Evolutionary conservation across 805 yeast genomes (phyloP), one percentile per base, ranked within the genome.

Genomic region (Monosporozyma yasuniensis): DNA sequence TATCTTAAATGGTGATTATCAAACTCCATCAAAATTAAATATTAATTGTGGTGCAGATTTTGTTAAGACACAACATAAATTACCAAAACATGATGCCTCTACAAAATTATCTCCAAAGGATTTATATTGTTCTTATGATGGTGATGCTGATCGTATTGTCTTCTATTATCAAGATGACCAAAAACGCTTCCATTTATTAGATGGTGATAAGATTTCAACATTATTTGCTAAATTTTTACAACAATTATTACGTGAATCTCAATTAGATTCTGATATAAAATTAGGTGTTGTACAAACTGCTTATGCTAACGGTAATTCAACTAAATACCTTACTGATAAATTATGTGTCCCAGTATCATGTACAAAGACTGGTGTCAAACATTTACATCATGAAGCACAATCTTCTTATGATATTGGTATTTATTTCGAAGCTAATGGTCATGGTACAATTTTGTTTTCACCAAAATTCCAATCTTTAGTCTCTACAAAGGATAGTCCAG

Each of bases 371-470:
- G 99, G 99, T 38, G 99, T 93, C 34, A 93, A 93, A 68, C 96
- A 93, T 69, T 72, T 93, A 55, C 99, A 93, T 65, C 97, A 91
- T 61, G 76, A 70, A 52, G 95, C 89, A 47, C 93, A 95, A 1
- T 79, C 77, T 52, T 75, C 80, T 42, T 93, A 78, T 61, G 98
- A 89, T 61, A 76, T 91, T 53, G 99, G 99, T 23, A 82, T 93
- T 14, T 93, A 93, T 69, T 93, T 93, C 60, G 99, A 93, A 71
- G 99, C 99, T 48, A 93, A 93, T 64, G 99, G 99, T n/a, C 99
- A 93, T 64, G 99, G 99, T 12, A 93, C 99, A 0, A 95, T 91
- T 6, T 73, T 88, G 19, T 93, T 93, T 64, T 80, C 87, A 4
- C 74, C 79, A 0, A 65, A 69, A 12, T 78, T 79, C 49, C 67